Evolutionary conservation across 495 filamentous ascomycete genomes (phyloP).

Genomic region (Oleoguttula mirabilis): DNA sequence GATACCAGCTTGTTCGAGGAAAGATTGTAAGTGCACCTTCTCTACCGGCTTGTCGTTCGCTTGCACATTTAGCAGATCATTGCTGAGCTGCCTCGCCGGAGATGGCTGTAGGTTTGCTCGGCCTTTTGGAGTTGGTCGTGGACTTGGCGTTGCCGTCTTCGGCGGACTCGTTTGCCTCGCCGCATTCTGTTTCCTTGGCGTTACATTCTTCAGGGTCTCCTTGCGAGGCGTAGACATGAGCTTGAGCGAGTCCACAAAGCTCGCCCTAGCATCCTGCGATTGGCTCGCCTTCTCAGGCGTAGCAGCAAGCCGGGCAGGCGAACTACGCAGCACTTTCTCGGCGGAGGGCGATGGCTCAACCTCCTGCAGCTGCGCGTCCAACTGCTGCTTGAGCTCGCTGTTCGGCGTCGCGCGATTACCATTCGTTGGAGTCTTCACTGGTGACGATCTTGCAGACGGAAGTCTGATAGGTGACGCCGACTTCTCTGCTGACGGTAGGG

Average conservation of each 20-base stretch:
- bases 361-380: constrained; percentile 9
- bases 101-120: neutral
- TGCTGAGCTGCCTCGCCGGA: constrained; percentile 12
- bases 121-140: constrained; percentile 10
- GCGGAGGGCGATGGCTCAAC: constrained; percentile 5
- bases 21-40: constrained; percentile 77
- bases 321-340: constrained; percentile 7
- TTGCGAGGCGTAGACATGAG: constrained; percentile 31
- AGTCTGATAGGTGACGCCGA: neutral
- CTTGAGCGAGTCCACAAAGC: constrained; percentile 27
- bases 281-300: constrained; percentile 11
- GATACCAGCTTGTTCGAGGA: constrained; percentile 88
- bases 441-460: constrained; percentile 1
- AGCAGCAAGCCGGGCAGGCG: neutral
- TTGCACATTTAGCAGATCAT: constrained; percentile 1
- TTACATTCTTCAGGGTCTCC: constrained; percentile 23
- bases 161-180: constrained; percentile 18
- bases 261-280: constrained; percentile 19
- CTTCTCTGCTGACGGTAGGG: neutral
- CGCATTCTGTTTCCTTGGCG: constrained; percentile 23
- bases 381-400: constrained; percentile 1
- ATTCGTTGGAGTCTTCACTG: no score
- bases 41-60: constrained; percentile 30
- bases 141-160: constrained; percentile 23
- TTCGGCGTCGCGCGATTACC: neutral